phyloP scores from a whole-genome alignment of 345 rosid species.

The Anacardium occidentale region DNA sequence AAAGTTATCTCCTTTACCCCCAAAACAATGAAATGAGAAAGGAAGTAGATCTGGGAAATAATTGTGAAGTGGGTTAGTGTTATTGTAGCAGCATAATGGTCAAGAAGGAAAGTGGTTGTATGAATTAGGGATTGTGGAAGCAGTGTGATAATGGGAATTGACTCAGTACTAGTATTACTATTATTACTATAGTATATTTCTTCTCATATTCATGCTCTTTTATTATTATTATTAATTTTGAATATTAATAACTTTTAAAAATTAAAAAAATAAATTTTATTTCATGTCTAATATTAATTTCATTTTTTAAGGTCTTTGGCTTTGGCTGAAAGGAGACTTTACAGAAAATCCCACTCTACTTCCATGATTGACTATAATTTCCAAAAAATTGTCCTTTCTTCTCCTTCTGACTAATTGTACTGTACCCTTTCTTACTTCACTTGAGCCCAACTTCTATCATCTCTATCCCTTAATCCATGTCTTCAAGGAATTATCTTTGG shows the following conservation, averaged over 20 bases:
- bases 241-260: neutral
- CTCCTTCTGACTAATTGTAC: neutral
- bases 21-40: neutral
- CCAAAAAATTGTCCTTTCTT: neutral
- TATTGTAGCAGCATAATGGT: slow-evolving; percentile 10
- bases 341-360: too few species aligned
- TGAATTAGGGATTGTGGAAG: slow-evolving; percentile 19
- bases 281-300: too few species aligned
- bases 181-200: neutral
- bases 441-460: too few species aligned
- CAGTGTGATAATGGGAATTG: slow-evolving; percentile 8
- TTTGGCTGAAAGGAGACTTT: too few species aligned
- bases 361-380: neutral
- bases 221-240: neutral
- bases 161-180: neutral
- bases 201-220: neutral
- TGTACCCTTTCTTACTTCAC: neutral
- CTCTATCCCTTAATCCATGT: neutral
- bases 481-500: slow-evolving; percentile 7
- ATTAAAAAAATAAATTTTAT: too few species aligned
- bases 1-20: neutral
- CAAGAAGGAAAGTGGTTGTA: slow-evolving; percentile 9
- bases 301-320: too few species aligned
- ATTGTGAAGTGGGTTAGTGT: slow-evolving; percentile 11
- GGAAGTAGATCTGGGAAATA: slow-evolving; percentile 11